A percentile compares a stretch with the other conserved stretches of the same genome.
Evolutionary conservation across 2,329 filamentous ascomycete species (phyloP).

Genomic region (Didymella glomerata): DNA sequence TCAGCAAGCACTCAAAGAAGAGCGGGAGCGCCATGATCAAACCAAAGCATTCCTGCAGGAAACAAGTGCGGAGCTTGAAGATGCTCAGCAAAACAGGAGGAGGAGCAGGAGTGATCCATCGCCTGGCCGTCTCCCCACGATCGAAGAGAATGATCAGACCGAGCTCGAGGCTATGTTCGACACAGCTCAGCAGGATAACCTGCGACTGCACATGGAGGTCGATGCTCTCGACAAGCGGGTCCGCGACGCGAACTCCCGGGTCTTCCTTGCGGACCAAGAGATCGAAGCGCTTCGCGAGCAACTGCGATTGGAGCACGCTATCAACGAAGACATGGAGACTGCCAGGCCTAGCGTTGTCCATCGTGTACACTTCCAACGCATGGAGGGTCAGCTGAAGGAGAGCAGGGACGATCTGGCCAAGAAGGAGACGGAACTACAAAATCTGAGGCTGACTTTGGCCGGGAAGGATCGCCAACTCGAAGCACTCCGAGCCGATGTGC

Average conservation of each 20-base stretch:
- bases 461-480: conserved; percentile 35
- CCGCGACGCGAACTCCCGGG: conserved; percentile 39
- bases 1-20: conserved; percentile 39
- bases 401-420: conserved; percentile 28
- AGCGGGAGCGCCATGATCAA: conserved; percentile 39
- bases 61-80: conserved; percentile 25
- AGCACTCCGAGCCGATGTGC: conserved; percentile 31
- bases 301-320: conserved; percentile 36
- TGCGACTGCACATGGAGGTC: conserved; percentile 41
- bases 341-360: conserved; percentile 46
- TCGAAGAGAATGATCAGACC: conserved; percentile 45
- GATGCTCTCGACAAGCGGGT: conserved; percentile 42
- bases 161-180: conserved; percentile 50
- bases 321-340: conserved; percentile 41
- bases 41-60: conserved; percentile 41
- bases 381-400: conserved; percentile 46
- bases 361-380: conserved; percentile 44
- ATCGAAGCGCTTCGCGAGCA: conserved; percentile 36
- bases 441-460: conserved; percentile 23
- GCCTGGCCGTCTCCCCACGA: conserved; percentile 40
- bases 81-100: conserved; percentile 20
- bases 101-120: conserved; percentile 24
- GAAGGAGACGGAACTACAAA: conserved; percentile 37
- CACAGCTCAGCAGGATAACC: conserved; percentile 46
- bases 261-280: conserved; percentile 40